These are phyloP conservation scores for Sporisorium sorghi DNA, from an alignment of 1,284 basidiomycete genomes.

Conservation along the genomic window DNA sequence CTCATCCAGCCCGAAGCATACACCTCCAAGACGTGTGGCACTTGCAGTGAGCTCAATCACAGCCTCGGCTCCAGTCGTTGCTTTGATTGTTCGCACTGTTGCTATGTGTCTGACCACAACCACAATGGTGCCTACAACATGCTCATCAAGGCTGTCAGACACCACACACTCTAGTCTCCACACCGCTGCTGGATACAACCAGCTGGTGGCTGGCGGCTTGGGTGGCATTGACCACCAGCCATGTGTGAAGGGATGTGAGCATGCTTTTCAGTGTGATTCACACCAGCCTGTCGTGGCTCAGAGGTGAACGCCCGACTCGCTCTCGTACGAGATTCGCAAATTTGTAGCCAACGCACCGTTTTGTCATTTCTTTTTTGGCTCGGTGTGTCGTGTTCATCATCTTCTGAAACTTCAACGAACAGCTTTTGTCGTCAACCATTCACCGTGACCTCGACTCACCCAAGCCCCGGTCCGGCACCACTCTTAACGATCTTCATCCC, in stretches of 20 bases:
- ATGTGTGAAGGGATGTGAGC: too few species aligned
- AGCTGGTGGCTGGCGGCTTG: too few species aligned
- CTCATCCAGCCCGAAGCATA: slow-evolving; percentile 13
- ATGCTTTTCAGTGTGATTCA: too few species aligned
- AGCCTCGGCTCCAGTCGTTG: neutral
- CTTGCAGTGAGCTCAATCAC: slow-evolving; percentile 6
- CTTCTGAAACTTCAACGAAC: neutral
- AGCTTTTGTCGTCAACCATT: neutral
- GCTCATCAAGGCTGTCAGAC: neutral
- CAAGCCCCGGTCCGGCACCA: neutral
- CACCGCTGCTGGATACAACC: too few species aligned
- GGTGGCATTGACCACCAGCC: too few species aligned
- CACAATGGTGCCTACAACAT: neutral
- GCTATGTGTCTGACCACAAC: neutral
- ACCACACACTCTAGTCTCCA: too few species aligned
- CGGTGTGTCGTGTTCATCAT: too few species aligned
- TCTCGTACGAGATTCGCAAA: too few species aligned
- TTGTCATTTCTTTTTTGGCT: too few species aligned
- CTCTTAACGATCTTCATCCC: neutral
- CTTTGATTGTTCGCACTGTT: neutral
- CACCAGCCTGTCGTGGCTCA: too few species aligned
- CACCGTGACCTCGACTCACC: neutral
- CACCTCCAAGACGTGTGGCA: slow-evolving; percentile 6
- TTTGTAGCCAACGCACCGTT: too few species aligned
- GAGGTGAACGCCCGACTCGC: too few species aligned